Conservation (phyloP, 2,329 filamentous ascomycete genomes). For the Phaeosphaeria sp. region DNA sequence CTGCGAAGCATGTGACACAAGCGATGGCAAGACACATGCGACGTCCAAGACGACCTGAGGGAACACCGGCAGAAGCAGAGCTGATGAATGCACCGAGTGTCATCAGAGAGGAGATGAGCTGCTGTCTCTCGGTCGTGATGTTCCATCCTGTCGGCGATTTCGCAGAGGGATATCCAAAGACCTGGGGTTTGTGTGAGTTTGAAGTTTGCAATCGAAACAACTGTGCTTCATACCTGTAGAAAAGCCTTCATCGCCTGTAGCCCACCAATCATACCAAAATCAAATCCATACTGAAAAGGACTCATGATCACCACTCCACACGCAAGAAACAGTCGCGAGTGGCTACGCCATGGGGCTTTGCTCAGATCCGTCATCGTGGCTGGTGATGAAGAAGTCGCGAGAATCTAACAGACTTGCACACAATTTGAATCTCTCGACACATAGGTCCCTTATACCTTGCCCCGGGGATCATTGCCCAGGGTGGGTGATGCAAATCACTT, state of each 20-base stretch:
- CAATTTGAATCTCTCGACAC: constrained; percentile 3
- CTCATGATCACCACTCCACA: constrained; percentile 57
- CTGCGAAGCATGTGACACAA: constrained; percentile 56
- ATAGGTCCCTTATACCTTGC: constrained; percentile 25
- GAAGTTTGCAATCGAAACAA: too few relatives aligned
- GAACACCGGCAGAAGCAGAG: constrained; percentile 48
- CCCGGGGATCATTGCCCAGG: constrained; percentile 22
- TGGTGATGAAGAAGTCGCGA: not conserved
- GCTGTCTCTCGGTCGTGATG: constrained; percentile 48
- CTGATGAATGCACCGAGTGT: constrained; percentile 55
- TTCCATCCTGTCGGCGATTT: constrained; percentile 52
- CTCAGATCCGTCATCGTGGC: constrained; percentile 7
- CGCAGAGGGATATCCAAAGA: constrained; percentile 41
- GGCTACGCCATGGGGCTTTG: constrained; percentile 41
- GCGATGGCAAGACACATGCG: constrained; percentile 55
- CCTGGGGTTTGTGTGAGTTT: constrained; percentile 8
- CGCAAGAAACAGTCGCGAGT: constrained; percentile 56
- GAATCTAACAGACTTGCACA: not conserved
- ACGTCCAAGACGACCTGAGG: constrained; percentile 53
- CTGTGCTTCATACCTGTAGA: constrained; percentile 45
- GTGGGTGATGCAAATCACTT: constrained; percentile 13
- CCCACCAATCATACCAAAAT: constrained; percentile 60
- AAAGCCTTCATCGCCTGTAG: constrained; percentile 60
- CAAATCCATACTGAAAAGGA: constrained; percentile 61
- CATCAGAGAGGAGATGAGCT: constrained; percentile 56